Evolutionary conservation across 2,329 filamentous ascomycete species (phyloP).

Genomic region (Microdochium bolleyi): DNA sequence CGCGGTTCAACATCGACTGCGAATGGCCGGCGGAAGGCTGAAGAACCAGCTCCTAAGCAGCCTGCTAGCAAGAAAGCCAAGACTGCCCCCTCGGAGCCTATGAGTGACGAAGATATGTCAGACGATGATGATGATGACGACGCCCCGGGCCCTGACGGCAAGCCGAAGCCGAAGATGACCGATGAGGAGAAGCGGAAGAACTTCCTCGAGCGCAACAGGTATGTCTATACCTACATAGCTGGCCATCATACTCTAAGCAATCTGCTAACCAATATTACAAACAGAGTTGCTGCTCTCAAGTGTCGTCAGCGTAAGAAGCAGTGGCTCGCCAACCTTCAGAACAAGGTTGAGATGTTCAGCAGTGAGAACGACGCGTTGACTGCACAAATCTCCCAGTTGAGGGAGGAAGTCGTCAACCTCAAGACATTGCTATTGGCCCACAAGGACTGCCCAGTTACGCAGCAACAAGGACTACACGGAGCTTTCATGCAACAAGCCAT

Average conservation of each 20-base stretch:
- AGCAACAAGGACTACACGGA: constrained; percentile 67
- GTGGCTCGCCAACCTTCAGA: constrained; percentile 91
- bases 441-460: constrained; percentile 91
- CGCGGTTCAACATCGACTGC: constrained; percentile 40
- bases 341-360: constrained; percentile 88
- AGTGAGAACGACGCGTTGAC: constrained; percentile 85
- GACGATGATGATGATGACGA: constrained; percentile 44
- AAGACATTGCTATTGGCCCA: constrained; percentile 90
- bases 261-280: constrained; percentile 11
- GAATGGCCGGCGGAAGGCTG: constrained; percentile 73
- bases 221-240: constrained; percentile 24
- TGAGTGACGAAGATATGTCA: constrained; percentile 36
- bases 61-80: constrained; percentile 66
- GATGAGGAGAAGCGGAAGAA: constrained; percentile 98
- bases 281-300: constrained; percentile 88
- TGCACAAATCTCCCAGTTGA: constrained; percentile 72
- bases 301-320: constrained; percentile 98
- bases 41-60: constrained; percentile 54
- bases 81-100: constrained; percentile 25
- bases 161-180: constrained; percentile 76
- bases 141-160: constrained; percentile 48
- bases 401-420: constrained; percentile 90
- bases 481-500: constrained; percentile 49
- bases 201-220: constrained; percentile 94
- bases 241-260: neutral